phyloP scores from a whole-genome alignment of 2,329 filamentous ascomycete genomes.

The Hysterium pulicare region DNA sequence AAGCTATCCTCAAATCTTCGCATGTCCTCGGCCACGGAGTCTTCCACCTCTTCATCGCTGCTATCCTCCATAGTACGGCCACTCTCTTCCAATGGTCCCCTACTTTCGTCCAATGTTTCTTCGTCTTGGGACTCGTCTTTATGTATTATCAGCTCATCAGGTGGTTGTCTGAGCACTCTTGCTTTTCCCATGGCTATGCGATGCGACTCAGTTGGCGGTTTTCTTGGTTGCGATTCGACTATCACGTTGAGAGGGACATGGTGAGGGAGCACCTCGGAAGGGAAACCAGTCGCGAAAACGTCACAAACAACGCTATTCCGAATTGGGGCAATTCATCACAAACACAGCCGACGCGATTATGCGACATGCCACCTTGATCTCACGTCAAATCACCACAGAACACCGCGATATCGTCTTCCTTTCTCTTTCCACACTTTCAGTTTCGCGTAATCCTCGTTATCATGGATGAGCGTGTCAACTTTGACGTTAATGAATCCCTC shows the following conservation, averaged over 20 bases:
- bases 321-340: slow-evolving; percentile 1
- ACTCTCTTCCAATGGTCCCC: slow-evolving; percentile 49
- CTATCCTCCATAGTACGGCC: slow-evolving; percentile 45
- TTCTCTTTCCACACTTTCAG: slow-evolving; percentile 6
- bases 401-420: slow-evolving; percentile 5
- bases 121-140: slow-evolving; percentile 33
- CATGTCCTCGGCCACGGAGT: slow-evolving; percentile 79
- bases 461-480: slow-evolving; percentile 66
- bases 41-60: slow-evolving; percentile 60
- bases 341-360: slow-evolving; percentile 17
- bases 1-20: slow-evolving; percentile 77
- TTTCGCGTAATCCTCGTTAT: slow-evolving; percentile 43
- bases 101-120: slow-evolving; percentile 46
- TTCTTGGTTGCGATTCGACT: slow-evolving; percentile 9
- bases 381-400: slow-evolving; percentile 10
- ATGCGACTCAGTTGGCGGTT: too few relatives aligned
- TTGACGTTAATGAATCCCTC: slow-evolving; percentile 94
- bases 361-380: slow-evolving; percentile 6
- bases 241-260: not conserved
- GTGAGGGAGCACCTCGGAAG: not conserved
- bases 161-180: slow-evolving; percentile 20
- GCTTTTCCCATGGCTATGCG: slow-evolving; percentile 38
- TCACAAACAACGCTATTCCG: slow-evolving; percentile 1
- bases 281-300: slow-evolving; percentile 5
- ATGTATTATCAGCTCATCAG: slow-evolving; percentile 11